phyloP scores from a whole-genome alignment of 257 asterid species.

The Solanum lignicaule region DNA sequence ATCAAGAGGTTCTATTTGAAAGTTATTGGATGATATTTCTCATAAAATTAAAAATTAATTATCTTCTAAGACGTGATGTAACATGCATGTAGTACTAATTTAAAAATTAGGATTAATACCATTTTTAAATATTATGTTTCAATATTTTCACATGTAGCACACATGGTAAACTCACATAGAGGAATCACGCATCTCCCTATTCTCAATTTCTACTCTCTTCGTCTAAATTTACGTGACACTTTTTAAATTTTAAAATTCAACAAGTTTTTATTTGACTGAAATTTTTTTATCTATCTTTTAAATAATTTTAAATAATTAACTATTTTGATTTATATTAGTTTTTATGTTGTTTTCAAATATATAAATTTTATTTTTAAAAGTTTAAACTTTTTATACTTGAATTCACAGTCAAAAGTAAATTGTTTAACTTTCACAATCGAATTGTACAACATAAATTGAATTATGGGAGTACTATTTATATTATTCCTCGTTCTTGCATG shows the following conservation, averaged over 20 bases:
- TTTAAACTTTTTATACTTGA: no score
- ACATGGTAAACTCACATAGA: neutral
- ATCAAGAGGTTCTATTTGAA: neutral
- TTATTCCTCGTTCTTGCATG: neutral
- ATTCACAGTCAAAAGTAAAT: no score
- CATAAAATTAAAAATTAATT: neutral
- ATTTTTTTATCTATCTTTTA: neutral
- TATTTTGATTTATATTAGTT: no score
- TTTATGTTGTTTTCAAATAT: fast-evolving
- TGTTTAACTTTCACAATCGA: no score
- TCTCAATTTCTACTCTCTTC: neutral
- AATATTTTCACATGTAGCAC: neutral
- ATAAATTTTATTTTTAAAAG: fast-evolving
- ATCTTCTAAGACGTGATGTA: neutral
- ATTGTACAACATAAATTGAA: no score
- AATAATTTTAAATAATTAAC: no score
- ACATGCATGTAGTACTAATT: neutral
- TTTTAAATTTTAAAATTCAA: fast-evolving
- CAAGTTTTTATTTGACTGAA: no score
- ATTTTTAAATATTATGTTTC: neutral
- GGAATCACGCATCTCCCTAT: neutral
- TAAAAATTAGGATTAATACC: neutral
- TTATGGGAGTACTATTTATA: neutral
- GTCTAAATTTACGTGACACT: neutral
- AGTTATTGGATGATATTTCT: neutral